These are phyloP conservation scores for Angomonas ambiguus DNA, from an alignment of 208 protist genomes.

Conservation along the genomic window DNA sequence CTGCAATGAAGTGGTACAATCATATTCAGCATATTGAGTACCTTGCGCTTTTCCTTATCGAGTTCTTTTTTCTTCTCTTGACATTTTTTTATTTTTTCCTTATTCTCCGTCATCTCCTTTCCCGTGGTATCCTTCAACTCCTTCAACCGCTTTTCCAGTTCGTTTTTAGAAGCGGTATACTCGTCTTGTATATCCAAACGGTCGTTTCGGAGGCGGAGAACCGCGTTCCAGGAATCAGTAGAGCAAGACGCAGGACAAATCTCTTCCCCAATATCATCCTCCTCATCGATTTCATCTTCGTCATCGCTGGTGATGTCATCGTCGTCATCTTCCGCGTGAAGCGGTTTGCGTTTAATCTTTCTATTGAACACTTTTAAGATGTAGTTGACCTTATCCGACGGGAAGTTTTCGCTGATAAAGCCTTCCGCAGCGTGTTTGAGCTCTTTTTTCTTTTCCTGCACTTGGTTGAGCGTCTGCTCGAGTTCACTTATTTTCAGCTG, in stretches of 20 bases:
- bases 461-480: constrained; percentile 45
- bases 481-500: constrained; percentile 37
- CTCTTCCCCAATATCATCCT: constrained; percentile 90
- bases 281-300: constrained; percentile 82
- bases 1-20: constrained; percentile 82
- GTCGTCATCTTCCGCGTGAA: constrained; percentile 61
- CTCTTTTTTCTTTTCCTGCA: constrained; percentile 65
- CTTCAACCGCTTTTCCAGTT: constrained; percentile 20
- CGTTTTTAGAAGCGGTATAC: constrained; percentile 59
- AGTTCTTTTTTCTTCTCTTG: constrained; percentile 85
- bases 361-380: constrained; percentile 91
- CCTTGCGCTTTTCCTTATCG: constrained; percentile 90
- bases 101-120: constrained; percentile 54
- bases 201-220: constrained; percentile 86
- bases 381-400: constrained; percentile 61
- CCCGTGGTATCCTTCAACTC: constrained; percentile 44
- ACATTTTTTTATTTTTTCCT: constrained; percentile 35
- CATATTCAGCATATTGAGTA: constrained; percentile 94
- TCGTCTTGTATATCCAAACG: constrained; percentile 90
- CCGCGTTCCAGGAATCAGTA: constrained; percentile 69
- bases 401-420: constrained; percentile 79
- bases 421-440: constrained; percentile 73
- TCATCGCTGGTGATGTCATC: constrained; percentile 77
- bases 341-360: constrained; percentile 87
- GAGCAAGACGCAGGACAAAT: constrained; percentile 88